phyloP scores from a whole-genome alignment of 1,284 basidiomycete species.

The Tylopilus orsonianus region DNA sequence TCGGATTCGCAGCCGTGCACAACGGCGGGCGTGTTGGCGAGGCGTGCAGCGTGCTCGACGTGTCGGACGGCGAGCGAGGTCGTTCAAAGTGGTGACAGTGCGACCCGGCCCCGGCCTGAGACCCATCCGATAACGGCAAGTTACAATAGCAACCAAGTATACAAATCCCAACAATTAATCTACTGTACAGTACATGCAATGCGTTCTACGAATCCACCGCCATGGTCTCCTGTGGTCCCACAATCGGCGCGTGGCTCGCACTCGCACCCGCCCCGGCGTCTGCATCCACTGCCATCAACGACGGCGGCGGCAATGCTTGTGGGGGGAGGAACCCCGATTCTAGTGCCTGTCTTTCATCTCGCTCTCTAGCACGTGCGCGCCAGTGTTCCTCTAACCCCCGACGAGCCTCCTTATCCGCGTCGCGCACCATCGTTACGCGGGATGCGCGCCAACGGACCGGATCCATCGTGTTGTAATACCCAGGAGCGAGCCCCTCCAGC shows the following conservation, averaged over 20 bases:
- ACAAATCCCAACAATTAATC: not conserved
- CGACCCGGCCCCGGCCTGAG: slow-evolving; percentile 11
- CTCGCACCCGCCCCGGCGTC: slow-evolving; percentile 14
- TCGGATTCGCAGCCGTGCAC: slow-evolving; percentile 19
- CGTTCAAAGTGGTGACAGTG: slow-evolving; percentile 4
- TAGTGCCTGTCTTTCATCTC: slow-evolving; percentile 35
- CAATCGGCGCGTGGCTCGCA: not conserved
- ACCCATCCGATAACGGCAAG: slow-evolving; percentile 23
- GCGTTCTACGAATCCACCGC: slow-evolving; percentile 34
- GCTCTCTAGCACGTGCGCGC: slow-evolving; percentile 37
- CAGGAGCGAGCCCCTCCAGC: slow-evolving; percentile 64
- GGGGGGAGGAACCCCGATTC: slow-evolving; percentile 28
- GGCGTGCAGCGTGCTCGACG: slow-evolving; percentile 17
- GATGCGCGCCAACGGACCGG: slow-evolving; percentile 52
- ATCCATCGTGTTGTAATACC: slow-evolving; percentile 63
- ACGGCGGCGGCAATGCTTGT: slow-evolving; percentile 8
- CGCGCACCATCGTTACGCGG: slow-evolving; percentile 54
- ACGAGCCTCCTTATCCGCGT: slow-evolving; percentile 52
- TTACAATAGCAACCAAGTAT: slow-evolving; percentile 17
- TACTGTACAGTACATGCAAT: not conserved
- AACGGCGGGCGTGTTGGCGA: not conserved
- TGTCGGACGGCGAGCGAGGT: slow-evolving; percentile 13
- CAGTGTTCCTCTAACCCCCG: slow-evolving; percentile 39
- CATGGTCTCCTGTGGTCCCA: slow-evolving; percentile 30
- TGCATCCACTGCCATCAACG: slow-evolving; percentile 15